Evolutionary conservation across 805 yeast species (phyloP).

Genomic region (Wickerhamomyces ciferrii): DNA sequence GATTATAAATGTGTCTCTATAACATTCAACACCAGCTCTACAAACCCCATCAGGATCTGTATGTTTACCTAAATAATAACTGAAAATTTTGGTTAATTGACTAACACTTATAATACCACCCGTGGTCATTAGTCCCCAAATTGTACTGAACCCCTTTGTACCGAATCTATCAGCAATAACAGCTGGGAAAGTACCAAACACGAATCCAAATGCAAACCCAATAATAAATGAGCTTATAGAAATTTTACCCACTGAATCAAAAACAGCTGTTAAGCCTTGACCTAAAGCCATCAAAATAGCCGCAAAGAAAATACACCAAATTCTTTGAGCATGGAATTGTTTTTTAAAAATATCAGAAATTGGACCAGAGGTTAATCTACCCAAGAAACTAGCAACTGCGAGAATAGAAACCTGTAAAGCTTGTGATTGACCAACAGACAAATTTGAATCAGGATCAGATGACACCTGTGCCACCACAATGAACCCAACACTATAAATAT

Average conservation of each 20-base stretch:
- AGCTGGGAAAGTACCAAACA: constrained; percentile 74
- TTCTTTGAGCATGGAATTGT: constrained; percentile 46
- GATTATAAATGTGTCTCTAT: constrained; percentile 34
- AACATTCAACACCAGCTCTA: constrained; percentile 39
- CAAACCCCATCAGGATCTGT: constrained; percentile 39
- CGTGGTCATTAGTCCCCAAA: constrained; percentile 72
- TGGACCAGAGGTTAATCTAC: constrained; percentile 62
- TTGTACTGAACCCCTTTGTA: constrained; percentile 58
- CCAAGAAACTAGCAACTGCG: constrained; percentile 60
- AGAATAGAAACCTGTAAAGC: constrained; percentile 68
- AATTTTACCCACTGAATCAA: constrained; percentile 35
- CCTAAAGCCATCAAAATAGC: constrained; percentile 30
- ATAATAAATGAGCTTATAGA: constrained; percentile 46
- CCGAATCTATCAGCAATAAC: constrained; percentile 72
- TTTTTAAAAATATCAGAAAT: constrained; percentile 56
- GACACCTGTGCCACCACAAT: constrained; percentile 47
- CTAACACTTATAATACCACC: constrained; percentile 60
- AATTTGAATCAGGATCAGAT: constrained; percentile 17
- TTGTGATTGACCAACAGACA: constrained; percentile 43
- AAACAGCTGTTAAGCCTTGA: constrained; percentile 28
- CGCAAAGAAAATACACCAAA: constrained; percentile 56
- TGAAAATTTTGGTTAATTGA: constrained; percentile 49
- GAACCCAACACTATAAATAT: constrained; percentile 70
- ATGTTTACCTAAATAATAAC: constrained; percentile 42
- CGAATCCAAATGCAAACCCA: constrained; percentile 65